phyloP scores from a whole-genome alignment of 805 yeast genomes.

The Lipomyces chichibuensis region DNA sequence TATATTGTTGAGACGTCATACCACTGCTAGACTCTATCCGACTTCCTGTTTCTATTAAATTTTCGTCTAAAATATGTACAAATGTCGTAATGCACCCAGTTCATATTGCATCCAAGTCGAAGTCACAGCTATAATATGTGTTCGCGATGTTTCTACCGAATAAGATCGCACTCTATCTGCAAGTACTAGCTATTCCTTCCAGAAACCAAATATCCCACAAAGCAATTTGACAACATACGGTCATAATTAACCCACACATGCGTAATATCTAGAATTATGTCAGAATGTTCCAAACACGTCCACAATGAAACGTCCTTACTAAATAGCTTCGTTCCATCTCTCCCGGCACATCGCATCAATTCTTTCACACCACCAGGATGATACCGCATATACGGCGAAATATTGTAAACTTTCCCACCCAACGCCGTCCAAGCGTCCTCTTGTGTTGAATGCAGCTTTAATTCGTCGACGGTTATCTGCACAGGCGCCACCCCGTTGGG shows the following conservation, averaged over 20 bases:
- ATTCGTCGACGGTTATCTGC: conserved; percentile 54
- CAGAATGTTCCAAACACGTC: conserved; percentile 32
- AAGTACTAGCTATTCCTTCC: neutral
- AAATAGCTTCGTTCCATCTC: conserved; percentile 77
- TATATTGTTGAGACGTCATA: too few species aligned
- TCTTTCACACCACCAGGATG: conserved; percentile 94
- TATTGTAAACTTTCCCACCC: conserved; percentile 78
- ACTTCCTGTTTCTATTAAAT: too few species aligned
- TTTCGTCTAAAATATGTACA: too few species aligned
- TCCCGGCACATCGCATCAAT: conserved; percentile 76
- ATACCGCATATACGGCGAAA: conserved; percentile 79
- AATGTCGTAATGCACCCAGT: too few species aligned
- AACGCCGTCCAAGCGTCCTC: conserved; percentile 86
- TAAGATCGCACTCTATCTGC: neutral
- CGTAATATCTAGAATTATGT: conserved; percentile 29
- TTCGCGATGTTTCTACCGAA: neutral
- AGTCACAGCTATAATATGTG: too few species aligned
- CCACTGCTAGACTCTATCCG: too few species aligned
- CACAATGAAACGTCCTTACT: conserved; percentile 53
- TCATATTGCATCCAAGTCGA: too few species aligned
- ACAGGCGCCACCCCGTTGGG: conserved; percentile 30
- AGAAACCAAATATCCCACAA: conserved; percentile 58
- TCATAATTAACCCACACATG: conserved; percentile 85
- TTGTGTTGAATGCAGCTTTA: conserved; percentile 58
- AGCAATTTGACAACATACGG: conserved; percentile 73